A percentile compares a stretch with the other conserved stretches of the same genome.
These are phyloP conservation scores for Breynia disticha DNA, from an alignment of 441 rosid species.

Conservation along the genomic window DNA sequence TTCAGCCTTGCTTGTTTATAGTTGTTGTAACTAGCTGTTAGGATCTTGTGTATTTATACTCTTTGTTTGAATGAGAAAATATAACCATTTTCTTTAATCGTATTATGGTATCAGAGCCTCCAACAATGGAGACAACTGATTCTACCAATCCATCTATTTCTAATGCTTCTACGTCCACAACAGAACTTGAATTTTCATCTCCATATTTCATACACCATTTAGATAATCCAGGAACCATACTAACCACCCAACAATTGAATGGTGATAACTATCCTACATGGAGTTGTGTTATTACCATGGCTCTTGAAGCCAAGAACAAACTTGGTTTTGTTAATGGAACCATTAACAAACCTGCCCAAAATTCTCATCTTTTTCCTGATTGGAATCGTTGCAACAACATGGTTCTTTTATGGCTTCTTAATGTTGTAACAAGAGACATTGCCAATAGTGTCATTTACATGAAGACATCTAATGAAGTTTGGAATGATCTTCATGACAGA, in stretches of 20 bases:
- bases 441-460: constrained; percentile 8
- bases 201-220: constrained; percentile 1
- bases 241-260: background rate
- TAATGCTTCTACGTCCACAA: too few relatives aligned
- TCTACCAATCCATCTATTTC: too few relatives aligned
- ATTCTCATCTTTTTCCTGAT: background rate
- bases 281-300: background rate
- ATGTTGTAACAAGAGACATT: background rate
- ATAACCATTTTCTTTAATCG: too few relatives aligned
- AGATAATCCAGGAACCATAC: background rate
- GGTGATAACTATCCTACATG: constrained; percentile 2
- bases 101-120: too few relatives aligned
- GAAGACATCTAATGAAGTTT: background rate
- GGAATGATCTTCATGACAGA: background rate
- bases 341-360: background rate
- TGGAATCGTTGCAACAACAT: constrained; percentile 6
- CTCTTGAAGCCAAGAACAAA: constrained; percentile 4
- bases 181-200: background rate
- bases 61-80: too few relatives aligned
- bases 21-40: too few relatives aligned
- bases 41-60: too few relatives aligned
- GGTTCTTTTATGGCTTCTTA: constrained; percentile 7
- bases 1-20: too few relatives aligned
- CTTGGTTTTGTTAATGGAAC: background rate
- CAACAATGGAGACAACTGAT: too few relatives aligned